Evolutionary conservation across 108 stramenopile genomes (phyloP), one percentile per base, ranked within the genome.

Genomic region (Parietichytrium sp.): DNA sequence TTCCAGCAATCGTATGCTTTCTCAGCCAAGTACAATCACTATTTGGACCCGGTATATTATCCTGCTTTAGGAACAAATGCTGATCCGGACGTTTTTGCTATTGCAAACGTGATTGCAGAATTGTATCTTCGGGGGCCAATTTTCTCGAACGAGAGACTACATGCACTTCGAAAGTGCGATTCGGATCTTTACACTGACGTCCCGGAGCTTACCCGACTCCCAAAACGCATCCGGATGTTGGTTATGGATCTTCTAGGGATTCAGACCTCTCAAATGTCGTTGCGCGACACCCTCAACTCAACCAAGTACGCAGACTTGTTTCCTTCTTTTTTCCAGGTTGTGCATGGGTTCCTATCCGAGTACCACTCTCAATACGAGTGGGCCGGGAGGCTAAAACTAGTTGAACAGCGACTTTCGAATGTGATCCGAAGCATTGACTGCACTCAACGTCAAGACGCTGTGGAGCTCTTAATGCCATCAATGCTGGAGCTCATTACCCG

Each of bases 61-160:
- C n/a, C n/a, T n/a, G n/a, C n/a, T n/a, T n/a, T n/a, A n/a, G n/a
- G n/a, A n/a, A n/a, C n/a, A n/a, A n/a, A n/a, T n/a, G n/a, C n/a
- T n/a, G n/a, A n/a, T n/a, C n/a, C n/a, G n/a, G 61, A 72, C 61
- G 36, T n/a, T 20, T 72, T 72, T 38, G 33, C 61, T 10, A 33
- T 72, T 10, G 61, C 20, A 0, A 45, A 42, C 33, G 45, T 72
- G 10, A 42, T 42, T 38, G 61, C 61, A 2, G 61, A 72, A 72
- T 45, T 72, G 61, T 72, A 72, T 25, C 61, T 72, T 45, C 61
- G 61, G 13, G 38, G 45, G 61, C 61, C 61, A 7, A 33, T 72
- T n/a, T n/a, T 72, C 15, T 45, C 61, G 13, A 6, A 25, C 6
- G 29, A 33, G 13, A 33, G 61, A 6, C 38, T n/a, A n/a, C 33